These are phyloP conservation scores for Casuarina equisetifolia DNA, from an alignment of 306 rosid species.

Conservation along the genomic window DNA sequence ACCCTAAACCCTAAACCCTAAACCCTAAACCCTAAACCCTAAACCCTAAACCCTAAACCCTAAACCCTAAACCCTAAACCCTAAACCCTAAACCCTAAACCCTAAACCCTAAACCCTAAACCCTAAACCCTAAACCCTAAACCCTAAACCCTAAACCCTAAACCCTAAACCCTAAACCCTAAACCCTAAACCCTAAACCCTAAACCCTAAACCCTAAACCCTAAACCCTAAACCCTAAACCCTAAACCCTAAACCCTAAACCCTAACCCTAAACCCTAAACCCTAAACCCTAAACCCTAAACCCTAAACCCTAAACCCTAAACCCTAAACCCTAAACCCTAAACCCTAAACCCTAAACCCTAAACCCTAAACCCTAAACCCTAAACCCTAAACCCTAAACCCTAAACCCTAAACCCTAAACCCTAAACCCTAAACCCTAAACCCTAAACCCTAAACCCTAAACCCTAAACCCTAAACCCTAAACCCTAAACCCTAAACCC, in stretches of 20 bases:
- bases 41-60: slow-evolving; percentile 16
- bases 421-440: slow-evolving; percentile 22
- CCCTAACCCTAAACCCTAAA: background rate
- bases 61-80: slow-evolving; percentile 3
- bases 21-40: slow-evolving; percentile 8
- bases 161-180: background rate
- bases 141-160: slow-evolving; percentile 1
- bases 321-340: too few species aligned
- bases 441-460: slow-evolving; percentile 21
- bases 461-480: slow-evolving; percentile 28
- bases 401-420: slow-evolving; percentile 23
- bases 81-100: slow-evolving; percentile 1
- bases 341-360: too few species aligned
- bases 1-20: slow-evolving; percentile 28
- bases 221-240: background rate
- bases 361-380: background rate
- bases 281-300: background rate
- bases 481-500: slow-evolving; percentile 28
- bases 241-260: background rate
- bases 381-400: slow-evolving; percentile 23
- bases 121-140: background rate
- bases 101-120: background rate
- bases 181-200: background rate
- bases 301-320: background rate
- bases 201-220: background rate